Percentiles rank a stretch among this genome's conserved stretches.
These are phyloP conservation scores for Alternaria gansuensis DNA, from an alignment of 2,329 filamentous ascomycete species.

Conservation along the genomic window DNA sequence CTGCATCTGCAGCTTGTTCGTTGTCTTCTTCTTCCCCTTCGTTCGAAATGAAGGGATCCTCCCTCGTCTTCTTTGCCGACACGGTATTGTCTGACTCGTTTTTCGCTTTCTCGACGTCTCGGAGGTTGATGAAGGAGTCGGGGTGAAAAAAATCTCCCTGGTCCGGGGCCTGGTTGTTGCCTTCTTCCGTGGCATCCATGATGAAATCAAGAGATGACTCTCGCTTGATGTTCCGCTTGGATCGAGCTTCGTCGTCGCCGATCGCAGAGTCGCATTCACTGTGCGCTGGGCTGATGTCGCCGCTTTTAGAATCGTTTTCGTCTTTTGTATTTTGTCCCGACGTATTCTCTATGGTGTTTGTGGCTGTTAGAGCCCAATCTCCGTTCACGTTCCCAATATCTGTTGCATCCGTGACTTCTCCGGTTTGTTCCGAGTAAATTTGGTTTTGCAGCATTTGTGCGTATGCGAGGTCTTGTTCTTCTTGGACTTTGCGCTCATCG, in stretches of 20 bases:
- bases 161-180: background rate
- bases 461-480: background rate
- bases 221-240: background rate
- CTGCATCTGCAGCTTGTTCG: no score
- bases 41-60: background rate
- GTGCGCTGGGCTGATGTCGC: background rate
- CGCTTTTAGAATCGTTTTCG: background rate
- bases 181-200: background rate
- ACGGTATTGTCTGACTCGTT: background rate
- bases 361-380: background rate
- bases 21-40: background rate
- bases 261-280: background rate
- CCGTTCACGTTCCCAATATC: background rate
- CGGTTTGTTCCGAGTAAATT: background rate
- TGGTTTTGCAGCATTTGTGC: background rate
- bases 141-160: background rate
- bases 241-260: background rate
- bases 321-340: background rate
- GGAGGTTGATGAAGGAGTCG: background rate
- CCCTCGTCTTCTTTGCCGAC: background rate
- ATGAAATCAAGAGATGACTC: background rate
- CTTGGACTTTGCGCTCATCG: constrained; percentile 1
- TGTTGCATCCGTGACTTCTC: no score
- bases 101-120: background rate
- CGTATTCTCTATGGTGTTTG: background rate